Evolutionary conservation across 2,329 filamentous ascomycete genomes (phyloP).

Genomic region (Nigrospora oryzae): DNA sequence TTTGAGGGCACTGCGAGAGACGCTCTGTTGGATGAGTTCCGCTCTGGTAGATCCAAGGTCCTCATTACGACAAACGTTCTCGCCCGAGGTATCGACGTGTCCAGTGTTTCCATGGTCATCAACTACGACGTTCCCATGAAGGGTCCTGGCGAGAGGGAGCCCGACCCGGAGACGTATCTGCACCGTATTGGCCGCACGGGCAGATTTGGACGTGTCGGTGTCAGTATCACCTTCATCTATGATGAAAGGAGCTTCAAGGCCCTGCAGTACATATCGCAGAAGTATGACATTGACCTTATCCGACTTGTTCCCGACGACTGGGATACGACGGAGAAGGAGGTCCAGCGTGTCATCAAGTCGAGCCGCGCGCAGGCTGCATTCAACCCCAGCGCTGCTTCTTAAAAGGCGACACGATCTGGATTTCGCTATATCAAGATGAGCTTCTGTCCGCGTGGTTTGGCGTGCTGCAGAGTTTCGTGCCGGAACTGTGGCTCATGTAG

Average conservation of each 20-base stretch:
- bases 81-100: constrained; percentile 89
- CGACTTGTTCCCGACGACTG: constrained; percentile 80
- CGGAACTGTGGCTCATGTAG: no score
- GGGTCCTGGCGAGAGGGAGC: constrained; percentile 67
- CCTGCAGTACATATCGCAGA: constrained; percentile 68
- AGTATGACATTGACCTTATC: constrained; percentile 74
- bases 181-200: constrained; percentile 97
- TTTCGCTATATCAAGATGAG: background rate
- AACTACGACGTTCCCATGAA: constrained; percentile 87
- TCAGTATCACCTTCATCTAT: constrained; percentile 90
- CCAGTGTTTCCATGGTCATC: constrained; percentile 90
- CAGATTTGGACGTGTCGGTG: constrained; percentile 91
- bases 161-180: constrained; percentile 91
- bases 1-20: constrained; percentile 82
- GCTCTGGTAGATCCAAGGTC: constrained; percentile 81
- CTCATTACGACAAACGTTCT: constrained; percentile 97
- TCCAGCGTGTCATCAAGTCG: constrained; percentile 74
- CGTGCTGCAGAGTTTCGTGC: no score
- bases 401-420: background rate
- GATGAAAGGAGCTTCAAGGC: constrained; percentile 75
- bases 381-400: constrained; percentile 25
- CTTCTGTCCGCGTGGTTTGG: no score
- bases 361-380: constrained; percentile 49
- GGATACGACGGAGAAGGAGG: constrained; percentile 77
- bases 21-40: constrained; percentile 76